These are phyloP conservation scores for Tuber calosporum DNA, from an alignment of 495 filamentous ascomycete genomes.

Conservation along the genomic window DNA sequence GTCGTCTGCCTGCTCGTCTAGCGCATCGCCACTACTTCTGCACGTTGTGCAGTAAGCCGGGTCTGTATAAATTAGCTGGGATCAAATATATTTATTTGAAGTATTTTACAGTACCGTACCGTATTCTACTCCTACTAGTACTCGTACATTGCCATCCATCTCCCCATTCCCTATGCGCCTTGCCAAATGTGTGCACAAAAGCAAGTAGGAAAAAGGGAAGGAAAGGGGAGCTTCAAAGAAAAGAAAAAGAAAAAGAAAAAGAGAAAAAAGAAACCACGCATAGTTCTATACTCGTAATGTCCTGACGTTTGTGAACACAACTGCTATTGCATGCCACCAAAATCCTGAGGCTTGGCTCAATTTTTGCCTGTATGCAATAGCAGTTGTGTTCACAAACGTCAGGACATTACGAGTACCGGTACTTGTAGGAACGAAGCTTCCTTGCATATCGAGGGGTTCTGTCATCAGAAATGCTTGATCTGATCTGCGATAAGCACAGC, in stretches of 20 bases:
- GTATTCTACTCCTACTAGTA: no score
- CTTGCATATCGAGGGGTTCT: constrained; percentile 2
- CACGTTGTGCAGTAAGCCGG: background rate
- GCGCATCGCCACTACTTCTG: background rate
- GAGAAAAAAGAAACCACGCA: constrained; percentile 8
- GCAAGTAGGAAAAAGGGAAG: constrained; percentile 13
- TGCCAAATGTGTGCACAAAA: constrained; percentile 18
- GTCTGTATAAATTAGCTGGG: no score
- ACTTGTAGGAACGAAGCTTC: background rate
- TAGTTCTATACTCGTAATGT: no score
- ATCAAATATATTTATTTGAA: no score
- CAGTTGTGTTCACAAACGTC: no score
- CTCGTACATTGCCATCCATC: background rate
- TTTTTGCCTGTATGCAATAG: no score
- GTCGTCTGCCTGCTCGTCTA: background rate
- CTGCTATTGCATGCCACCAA: no score
- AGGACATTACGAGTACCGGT: no score
- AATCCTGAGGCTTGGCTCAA: no score
- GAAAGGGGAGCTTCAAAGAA: no score
- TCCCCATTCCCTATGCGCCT: background rate
- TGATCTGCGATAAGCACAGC: background rate
- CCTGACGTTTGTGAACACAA: no score
- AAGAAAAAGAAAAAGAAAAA: background rate
- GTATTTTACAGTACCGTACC: background rate
- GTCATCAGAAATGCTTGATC: background rate